These are phyloP conservation scores for Blastobotrys proliferans DNA, from an alignment of 1,139 yeast genomes.

Conservation along the genomic window DNA sequence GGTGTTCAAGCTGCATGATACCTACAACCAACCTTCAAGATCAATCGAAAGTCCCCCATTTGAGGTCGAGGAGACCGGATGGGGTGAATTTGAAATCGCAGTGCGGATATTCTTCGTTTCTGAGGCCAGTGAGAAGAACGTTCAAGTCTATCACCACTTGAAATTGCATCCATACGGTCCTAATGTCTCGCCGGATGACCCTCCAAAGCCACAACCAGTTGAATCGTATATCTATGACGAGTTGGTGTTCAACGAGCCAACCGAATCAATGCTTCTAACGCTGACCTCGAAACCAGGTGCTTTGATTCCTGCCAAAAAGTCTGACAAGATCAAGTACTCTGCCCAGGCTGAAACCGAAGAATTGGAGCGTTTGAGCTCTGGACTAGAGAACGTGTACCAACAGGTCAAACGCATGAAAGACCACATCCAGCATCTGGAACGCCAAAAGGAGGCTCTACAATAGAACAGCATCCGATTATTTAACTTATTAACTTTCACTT, in stretches of 20 bases:
- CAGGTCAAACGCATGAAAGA: conserved; percentile 33
- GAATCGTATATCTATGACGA: conserved; percentile 83
- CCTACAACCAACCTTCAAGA: conserved; percentile 81
- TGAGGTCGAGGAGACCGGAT: conserved; percentile 94
- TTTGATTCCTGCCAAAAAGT: conserved; percentile 57
- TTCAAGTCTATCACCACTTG: conserved; percentile 81
- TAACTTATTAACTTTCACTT: neutral
- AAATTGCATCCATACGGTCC: conserved; percentile 76
- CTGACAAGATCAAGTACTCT: conserved; percentile 45
- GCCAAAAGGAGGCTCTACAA: conserved; percentile 13
- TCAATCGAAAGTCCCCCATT: conserved; percentile 87
- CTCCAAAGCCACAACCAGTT: conserved; percentile 35
- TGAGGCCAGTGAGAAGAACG: conserved; percentile 83
- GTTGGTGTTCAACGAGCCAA: conserved; percentile 92
- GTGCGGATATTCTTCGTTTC: conserved; percentile 81
- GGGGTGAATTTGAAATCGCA: conserved; percentile 98
- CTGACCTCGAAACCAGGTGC: conserved; percentile 74
- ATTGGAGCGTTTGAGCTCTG: conserved; percentile 65
- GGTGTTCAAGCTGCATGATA: conserved; percentile 90
- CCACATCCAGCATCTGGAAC: conserved; percentile 13
- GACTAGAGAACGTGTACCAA: conserved; percentile 51
- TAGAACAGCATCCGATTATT: neutral
- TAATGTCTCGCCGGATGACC: conserved; percentile 9
- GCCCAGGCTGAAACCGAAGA: conserved; percentile 71
- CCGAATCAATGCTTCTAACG: conserved; percentile 77